phyloP scores from a whole-genome alignment of 495 filamentous ascomycete genomes.

The Trichoderma asperelloides region DNA sequence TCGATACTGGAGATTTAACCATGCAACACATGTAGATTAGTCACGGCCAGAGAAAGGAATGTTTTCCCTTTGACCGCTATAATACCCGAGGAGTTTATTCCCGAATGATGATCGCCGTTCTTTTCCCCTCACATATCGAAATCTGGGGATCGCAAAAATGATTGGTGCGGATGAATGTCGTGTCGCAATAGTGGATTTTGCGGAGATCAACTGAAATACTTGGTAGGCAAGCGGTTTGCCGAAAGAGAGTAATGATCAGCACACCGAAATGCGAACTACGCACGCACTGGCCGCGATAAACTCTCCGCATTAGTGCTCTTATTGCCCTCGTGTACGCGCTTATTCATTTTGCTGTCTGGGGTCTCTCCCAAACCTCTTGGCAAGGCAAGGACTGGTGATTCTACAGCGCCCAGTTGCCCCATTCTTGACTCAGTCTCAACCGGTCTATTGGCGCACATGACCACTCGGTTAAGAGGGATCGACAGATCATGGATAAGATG shows the following conservation, averaged over 20 bases:
- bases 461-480: background rate
- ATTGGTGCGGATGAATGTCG: background rate
- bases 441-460: background rate
- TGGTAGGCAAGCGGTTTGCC: background rate
- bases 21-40: no score
- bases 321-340: no score
- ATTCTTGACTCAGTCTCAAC: background rate
- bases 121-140: background rate
- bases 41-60: background rate
- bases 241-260: background rate
- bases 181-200: background rate
- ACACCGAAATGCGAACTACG: no score
- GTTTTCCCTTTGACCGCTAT: background rate
- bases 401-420: background rate
- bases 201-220: background rate
- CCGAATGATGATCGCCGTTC: background rate
- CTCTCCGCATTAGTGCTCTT: no score
- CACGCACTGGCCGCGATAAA: no score
- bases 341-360: no score
- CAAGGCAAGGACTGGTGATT: no score
- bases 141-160: background rate
- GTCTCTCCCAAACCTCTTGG: no score
- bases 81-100: background rate
- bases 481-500: background rate
- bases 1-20: no score